Evolutionary conservation across 192 early-diverging fungal genomes (phyloP), one percentile per base, ranked within the genome.

Genomic region (Umbelopsis ramanniana): DNA sequence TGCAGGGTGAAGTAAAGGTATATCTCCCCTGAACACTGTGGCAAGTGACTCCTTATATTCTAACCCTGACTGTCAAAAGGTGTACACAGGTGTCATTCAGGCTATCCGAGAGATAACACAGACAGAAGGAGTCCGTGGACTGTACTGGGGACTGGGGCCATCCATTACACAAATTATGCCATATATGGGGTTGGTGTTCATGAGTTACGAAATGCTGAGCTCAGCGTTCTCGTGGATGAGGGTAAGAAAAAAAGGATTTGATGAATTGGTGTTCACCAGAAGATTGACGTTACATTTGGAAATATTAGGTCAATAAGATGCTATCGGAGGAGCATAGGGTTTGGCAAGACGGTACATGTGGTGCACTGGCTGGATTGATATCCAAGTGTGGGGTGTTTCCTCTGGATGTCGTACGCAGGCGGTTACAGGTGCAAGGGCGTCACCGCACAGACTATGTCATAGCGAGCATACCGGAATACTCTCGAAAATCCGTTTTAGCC

Each of bases 111-210:
- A 88, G 63, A 97, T 98, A 67, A 70, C 78, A 29, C 43, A 63
- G 4, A 82, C 89, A 26, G 95, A 98, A 54, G 97, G 97, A 0
- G 24, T 94, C 1, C 68, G 68, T 0, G 97, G 97, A 9, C 94
- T 96, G 52, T 98, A 97, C 72, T 84, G 91, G 46, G 97, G 97
- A 0, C 75, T 96, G 48, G 80, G 88, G 48, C 91, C 97, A 7
- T 86, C 95, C 4, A 78, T 93, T 26, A 76, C 93, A 15, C 94
- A 96, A 81, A 95, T 99, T 35, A 91, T 95, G 78, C 97, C 97
- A 17, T 96, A 97, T 67, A 97, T 97, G 94, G 95, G 95, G 17
- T 82, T 96, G 14, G 87, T 95, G 75, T 99, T 99, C 87, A 86
- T 89, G 46, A 89, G 85, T 45, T 93, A 95, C 75, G 88, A 91